Evolutionary conservation across 768 basidiomycete species (phyloP).

Genomic region (Amylocystis lapponica): DNA sequence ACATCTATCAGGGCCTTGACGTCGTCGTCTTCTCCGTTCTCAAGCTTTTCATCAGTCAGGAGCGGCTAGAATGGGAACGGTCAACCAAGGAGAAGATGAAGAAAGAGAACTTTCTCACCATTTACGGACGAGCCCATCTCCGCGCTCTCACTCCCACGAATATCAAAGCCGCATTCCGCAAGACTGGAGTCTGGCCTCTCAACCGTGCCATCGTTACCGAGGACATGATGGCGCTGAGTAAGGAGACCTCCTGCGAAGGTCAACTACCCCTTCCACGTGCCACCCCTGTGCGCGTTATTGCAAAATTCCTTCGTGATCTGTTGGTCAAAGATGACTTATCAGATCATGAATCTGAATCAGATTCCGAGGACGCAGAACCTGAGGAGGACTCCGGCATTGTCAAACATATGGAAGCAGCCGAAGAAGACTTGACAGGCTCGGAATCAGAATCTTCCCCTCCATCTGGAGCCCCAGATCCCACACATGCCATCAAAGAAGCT

Average conservation of each 20-base stretch:
- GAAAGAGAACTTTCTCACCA: too few relatives aligned
- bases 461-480: too few relatives aligned
- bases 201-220: constrained; percentile 1
- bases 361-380: constrained; percentile 67
- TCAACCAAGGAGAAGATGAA: too few relatives aligned
- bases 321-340: too few relatives aligned
- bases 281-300: too few relatives aligned
- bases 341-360: constrained; percentile 47
- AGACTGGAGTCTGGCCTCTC: not conserved
- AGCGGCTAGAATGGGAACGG: too few relatives aligned
- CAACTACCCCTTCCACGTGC: not conserved
- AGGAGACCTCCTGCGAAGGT: constrained; percentile 52
- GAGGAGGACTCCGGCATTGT: not conserved
- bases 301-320: not conserved
- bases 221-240: constrained; percentile 45
- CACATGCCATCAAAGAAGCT: too few relatives aligned
- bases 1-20: constrained; percentile 31
- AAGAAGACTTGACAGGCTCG: too few relatives aligned
- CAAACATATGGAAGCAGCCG: constrained; percentile 1
- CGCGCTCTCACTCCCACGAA: not conserved
- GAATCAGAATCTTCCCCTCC: too few relatives aligned
- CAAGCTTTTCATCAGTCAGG: too few relatives aligned
- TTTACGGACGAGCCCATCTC: too few relatives aligned
- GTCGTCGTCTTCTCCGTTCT: too few relatives aligned
- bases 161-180: not conserved